A percentile compares a stretch with the other conserved stretches of the same genome.
phyloP scores from a whole-genome alignment of 768 basidiomycete species.

The Galerina sulciceps region DNA sequence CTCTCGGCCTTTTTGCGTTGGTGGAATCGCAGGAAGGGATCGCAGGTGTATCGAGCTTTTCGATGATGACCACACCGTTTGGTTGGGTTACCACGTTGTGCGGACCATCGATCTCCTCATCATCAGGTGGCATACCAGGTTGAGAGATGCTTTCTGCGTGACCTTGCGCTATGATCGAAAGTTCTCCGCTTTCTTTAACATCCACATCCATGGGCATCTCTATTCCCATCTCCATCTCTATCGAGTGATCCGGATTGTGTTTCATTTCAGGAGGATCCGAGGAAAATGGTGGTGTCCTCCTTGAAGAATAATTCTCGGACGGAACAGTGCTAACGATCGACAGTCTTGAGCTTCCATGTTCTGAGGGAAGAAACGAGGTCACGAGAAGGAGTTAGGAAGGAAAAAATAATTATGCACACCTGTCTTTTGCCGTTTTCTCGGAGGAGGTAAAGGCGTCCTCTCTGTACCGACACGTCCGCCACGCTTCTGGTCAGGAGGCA shows the following conservation, averaged over 20 bases:
- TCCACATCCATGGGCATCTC: constrained; percentile 24
- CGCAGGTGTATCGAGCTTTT: constrained; percentile 74
- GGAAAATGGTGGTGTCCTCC: constrained; percentile 17
- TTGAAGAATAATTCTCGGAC: constrained; percentile 49
- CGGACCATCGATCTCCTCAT: constrained; percentile 21
- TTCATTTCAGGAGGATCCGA: constrained; percentile 26
- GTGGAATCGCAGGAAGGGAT: constrained; percentile 71
- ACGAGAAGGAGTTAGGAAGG: background rate
- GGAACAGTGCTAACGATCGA: constrained; percentile 50
- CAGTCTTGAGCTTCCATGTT: constrained; percentile 45
- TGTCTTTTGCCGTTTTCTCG: constrained; percentile 57
- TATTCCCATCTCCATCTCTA: constrained; percentile 5
- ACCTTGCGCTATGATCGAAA: background rate
- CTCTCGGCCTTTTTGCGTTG: constrained; percentile 47
- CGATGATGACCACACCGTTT: constrained; percentile 53
- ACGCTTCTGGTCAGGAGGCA: constrained; percentile 74
- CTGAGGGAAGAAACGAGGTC: constrained; percentile 19
- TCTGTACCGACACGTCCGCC: constrained; percentile 56
- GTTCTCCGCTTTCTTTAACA: background rate
- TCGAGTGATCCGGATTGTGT: constrained; percentile 14
- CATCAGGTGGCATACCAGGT: constrained; percentile 9
- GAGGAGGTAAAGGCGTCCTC: constrained; percentile 48
- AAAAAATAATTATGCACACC: constrained; percentile 31
- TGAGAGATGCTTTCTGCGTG: constrained; percentile 7
- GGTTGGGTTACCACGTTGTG: constrained; percentile 28